Percentiles rank a stretch among this genome's conserved stretches.
phyloP scores from a whole-genome alignment of 169 alveolate genomes.

The Cryptosporidium baileyi region DNA sequence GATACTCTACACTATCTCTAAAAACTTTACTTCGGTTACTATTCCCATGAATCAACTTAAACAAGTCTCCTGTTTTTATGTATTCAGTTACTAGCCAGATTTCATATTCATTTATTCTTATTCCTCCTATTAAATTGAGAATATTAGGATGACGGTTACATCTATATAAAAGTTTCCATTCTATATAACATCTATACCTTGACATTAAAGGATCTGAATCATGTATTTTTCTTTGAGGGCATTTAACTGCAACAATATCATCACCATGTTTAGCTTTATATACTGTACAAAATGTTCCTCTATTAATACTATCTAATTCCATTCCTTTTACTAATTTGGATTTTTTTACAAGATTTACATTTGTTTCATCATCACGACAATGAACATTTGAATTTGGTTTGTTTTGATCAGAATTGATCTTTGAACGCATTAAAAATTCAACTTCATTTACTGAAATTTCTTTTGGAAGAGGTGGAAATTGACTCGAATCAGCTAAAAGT shows the following conservation, averaged over 20 bases:
- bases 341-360: slow-evolving; percentile 10
- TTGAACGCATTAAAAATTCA: slow-evolving; percentile 37
- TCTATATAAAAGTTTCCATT: slow-evolving; percentile 67
- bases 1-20: slow-evolving; percentile 18
- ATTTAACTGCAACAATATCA: slow-evolving; percentile 72
- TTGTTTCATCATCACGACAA: slow-evolving; percentile 22
- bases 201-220: slow-evolving; percentile 71
- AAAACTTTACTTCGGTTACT: slow-evolving; percentile 2
- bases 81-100: slow-evolving; percentile 72
- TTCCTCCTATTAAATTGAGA: slow-evolving; percentile 66
- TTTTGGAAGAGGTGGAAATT: slow-evolving; percentile 68
- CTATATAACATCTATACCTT: slow-evolving; percentile 66
- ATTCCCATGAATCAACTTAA: slow-evolving; percentile 52
- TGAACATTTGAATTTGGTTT: not conserved
- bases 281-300: slow-evolving; percentile 68
- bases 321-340: not conserved
- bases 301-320: slow-evolving; percentile 61
- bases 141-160: slow-evolving; percentile 66
- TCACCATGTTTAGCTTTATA: slow-evolving; percentile 66
- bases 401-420: not conserved
- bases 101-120: slow-evolving; percentile 48
- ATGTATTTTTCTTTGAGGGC: slow-evolving; percentile 64
- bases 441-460: slow-evolving; percentile 20
- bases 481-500: slow-evolving; percentile 47
- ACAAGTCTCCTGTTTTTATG: slow-evolving; percentile 62